phyloP scores from a whole-genome alignment of 83 land plant species.

The Diphasiastrum complanatum region DNA sequence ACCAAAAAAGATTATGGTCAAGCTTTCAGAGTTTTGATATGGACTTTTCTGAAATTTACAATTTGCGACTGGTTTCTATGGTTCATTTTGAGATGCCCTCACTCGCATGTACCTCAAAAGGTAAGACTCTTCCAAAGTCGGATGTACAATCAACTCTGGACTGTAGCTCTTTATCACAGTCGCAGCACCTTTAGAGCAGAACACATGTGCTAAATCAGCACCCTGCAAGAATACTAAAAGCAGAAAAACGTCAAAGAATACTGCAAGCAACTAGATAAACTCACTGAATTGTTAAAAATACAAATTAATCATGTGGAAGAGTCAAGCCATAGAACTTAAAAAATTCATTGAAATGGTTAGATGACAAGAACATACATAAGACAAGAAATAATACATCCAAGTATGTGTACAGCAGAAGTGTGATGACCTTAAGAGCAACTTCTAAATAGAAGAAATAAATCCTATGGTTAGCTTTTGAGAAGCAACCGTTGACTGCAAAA shows the following conservation, averaged over 20 bases:
- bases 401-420: background rate
- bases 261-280: background rate
- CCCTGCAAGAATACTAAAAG: conserved; percentile 45
- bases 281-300: background rate
- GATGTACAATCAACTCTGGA: conserved; percentile 95
- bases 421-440: too few relatives aligned
- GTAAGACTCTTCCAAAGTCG: conserved; percentile 77
- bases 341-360: too few relatives aligned
- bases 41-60: too few relatives aligned
- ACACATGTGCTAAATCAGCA: conserved; percentile 96
- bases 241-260: background rate
- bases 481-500: too few relatives aligned
- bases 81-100: too few relatives aligned
- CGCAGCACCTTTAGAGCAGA: conserved; percentile 90
- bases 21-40: too few relatives aligned
- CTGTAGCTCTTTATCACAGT: conserved; percentile 92
- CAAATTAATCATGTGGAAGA: too few relatives aligned
- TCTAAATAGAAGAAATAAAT: too few relatives aligned
- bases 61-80: too few relatives aligned
- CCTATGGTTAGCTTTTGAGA: too few relatives aligned
- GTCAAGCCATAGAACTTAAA: too few relatives aligned
- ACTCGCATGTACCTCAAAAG: conserved; percentile 43
- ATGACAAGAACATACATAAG: background rate
- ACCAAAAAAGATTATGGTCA: too few relatives aligned
- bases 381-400: background rate